Evolutionary conservation across 1,139 yeast species (phyloP).

Genomic region (Hansenula sp.): DNA sequence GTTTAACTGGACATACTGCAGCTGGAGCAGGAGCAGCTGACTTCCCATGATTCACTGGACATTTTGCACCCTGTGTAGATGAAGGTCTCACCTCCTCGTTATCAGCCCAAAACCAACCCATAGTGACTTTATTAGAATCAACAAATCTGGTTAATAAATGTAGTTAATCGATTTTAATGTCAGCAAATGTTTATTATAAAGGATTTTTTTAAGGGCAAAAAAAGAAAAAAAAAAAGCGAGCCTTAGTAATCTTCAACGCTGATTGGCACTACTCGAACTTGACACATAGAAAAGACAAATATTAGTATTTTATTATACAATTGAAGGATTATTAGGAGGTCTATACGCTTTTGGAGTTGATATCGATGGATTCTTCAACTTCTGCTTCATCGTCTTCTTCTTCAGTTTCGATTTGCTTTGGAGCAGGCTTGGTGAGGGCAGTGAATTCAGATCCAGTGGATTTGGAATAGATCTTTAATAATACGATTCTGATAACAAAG

Average conservation of each 20-base stretch:
- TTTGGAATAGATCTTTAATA: constrained; percentile 34
- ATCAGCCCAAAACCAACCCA: constrained; percentile 89
- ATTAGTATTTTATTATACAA: too few relatives aligned
- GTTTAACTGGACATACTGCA: constrained; percentile 31
- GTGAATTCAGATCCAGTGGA: constrained; percentile 44
- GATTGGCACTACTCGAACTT: neutral
- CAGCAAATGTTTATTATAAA: too few relatives aligned
- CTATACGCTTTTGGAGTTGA: neutral
- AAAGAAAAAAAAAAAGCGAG: neutral
- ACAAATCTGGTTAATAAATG: too few relatives aligned
- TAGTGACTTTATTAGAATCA: too few relatives aligned
- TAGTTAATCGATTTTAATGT: too few relatives aligned
- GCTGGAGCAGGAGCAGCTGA: constrained; percentile 13
- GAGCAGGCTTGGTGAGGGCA: constrained; percentile 48
- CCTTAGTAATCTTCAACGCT: neutral
- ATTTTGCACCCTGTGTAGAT: constrained; percentile 21
- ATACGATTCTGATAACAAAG: constrained; percentile 45
- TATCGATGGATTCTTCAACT: constrained; percentile 5
- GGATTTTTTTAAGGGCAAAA: too few relatives aligned
- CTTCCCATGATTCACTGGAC: constrained; percentile 32
- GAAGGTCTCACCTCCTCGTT: constrained; percentile 3
- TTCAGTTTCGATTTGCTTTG: neutral
- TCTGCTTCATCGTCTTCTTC: neutral
- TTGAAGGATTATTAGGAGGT: neutral
- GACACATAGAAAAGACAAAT: neutral